A percentile compares a stretch with the other conserved stretches of the same genome.
phyloP scores from a whole-genome alignment of 306 rosid genomes.

The Cucurbita maxima region DNA sequence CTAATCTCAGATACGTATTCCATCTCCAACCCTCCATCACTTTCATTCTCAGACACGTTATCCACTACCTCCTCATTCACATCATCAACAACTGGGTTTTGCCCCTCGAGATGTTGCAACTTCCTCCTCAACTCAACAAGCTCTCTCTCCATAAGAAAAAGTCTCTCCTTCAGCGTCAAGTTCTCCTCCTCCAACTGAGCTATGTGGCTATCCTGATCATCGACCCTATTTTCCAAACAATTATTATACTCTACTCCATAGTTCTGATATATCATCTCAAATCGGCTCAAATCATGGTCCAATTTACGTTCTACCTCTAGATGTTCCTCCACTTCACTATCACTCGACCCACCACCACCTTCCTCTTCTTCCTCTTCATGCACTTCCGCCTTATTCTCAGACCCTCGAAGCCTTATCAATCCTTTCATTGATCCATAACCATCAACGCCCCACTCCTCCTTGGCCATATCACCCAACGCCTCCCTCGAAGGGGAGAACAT shows the following conservation, averaged over 20 bases:
- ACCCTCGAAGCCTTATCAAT: constrained; percentile 49
- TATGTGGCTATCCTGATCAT: constrained; percentile 87
- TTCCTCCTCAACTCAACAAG: constrained; percentile 62
- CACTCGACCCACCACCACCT: constrained; percentile 59
- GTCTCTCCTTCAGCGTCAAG: constrained; percentile 75
- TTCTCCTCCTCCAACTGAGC: constrained; percentile 92
- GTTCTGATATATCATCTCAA: constrained; percentile 79
- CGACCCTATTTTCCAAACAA: constrained; percentile 70
- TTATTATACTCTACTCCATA: constrained; percentile 66
- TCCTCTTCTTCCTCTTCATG: constrained; percentile 18
- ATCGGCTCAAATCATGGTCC: constrained; percentile 87
- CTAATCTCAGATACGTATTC: constrained; percentile 38
- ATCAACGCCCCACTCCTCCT: constrained; percentile 77
- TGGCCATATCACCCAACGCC: constrained; percentile 48
- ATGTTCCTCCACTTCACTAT: constrained; percentile 79
- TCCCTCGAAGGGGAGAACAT: constrained; percentile 47
- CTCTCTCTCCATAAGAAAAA: constrained; percentile 80
- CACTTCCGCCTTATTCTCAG: constrained; percentile 22
- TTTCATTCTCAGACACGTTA: constrained; percentile 37
- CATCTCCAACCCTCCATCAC: constrained; percentile 20
- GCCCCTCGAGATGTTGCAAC: constrained; percentile 44
- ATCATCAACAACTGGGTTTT: constrained; percentile 13
- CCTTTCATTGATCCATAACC: constrained; percentile 84
- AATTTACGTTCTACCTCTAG: constrained; percentile 85
- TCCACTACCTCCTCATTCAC: constrained; percentile 28